Conservation (phyloP, 108 stramenopile species). For the Skeletonema marinoi region DNA sequence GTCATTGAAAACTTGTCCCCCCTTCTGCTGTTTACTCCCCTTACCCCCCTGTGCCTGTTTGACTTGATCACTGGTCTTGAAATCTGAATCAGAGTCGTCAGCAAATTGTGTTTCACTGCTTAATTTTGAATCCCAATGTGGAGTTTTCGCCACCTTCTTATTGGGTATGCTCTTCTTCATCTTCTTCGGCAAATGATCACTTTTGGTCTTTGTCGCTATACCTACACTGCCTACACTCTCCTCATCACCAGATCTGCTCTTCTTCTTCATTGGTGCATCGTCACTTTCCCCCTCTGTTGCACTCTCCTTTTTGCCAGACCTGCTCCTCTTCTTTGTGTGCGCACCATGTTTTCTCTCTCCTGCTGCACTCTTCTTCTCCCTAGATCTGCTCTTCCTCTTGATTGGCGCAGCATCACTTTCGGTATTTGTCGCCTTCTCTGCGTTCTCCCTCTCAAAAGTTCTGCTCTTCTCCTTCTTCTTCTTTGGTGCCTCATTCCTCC, state of each 20-base stretch:
- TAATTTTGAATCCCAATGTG: no score
- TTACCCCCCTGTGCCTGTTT: background rate
- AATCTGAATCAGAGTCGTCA: no score
- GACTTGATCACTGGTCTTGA: background rate
- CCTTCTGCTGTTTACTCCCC: background rate
- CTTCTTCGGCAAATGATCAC: background rate
- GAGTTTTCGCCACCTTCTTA: background rate
- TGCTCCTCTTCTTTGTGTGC: no score
- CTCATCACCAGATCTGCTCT: background rate
- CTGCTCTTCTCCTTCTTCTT: background rate
- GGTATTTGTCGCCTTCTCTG: background rate
- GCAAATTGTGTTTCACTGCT: no score
- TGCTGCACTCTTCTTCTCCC: background rate
- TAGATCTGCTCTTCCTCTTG: background rate
- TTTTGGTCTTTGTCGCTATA: background rate
- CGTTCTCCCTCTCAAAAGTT: background rate
- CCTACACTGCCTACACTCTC: background rate
- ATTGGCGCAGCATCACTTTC: background rate
- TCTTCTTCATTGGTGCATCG: background rate
- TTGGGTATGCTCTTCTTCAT: background rate
- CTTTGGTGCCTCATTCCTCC: background rate
- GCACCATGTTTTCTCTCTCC: no score
- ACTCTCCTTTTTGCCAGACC: no score
- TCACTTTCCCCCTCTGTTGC: no score
- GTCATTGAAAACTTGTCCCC: background rate